A percentile compares a stretch with the other conserved stretches of the same genome.
Conservation (phyloP, 768 basidiomycete genomes). For the Leucosporidium creatinivorum region DNA sequence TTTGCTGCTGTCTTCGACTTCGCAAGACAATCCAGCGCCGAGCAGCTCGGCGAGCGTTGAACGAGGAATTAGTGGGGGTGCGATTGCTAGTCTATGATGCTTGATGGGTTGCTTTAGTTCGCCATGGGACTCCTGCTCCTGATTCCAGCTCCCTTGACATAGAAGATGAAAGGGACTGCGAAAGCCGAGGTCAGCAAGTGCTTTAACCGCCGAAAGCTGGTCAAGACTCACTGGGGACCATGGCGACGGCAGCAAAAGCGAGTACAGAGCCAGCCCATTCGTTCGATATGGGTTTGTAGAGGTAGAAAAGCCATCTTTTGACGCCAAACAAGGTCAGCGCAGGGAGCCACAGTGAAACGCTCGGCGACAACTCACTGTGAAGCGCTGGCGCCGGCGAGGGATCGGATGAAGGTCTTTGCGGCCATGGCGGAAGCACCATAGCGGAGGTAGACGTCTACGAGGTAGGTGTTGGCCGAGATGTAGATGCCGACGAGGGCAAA, state of each 20-base stretch:
- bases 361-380: slow-evolving; percentile 15
- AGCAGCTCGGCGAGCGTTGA: too few species aligned
- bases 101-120: neutral
- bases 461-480: slow-evolving; percentile 37
- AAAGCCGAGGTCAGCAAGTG: too few species aligned
- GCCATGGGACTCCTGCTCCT: slow-evolving; percentile 19
- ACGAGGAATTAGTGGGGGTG: too few species aligned
- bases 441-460: slow-evolving; percentile 14
- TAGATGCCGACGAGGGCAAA: slow-evolving; percentile 37
- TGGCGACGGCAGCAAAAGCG: slow-evolving; percentile 33
- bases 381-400: slow-evolving; percentile 35
- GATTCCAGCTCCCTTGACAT: slow-evolving; percentile 32
- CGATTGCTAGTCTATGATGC: too few species aligned
- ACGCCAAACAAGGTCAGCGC: too few species aligned
- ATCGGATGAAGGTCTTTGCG: slow-evolving; percentile 38
- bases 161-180: slow-evolving; percentile 27
- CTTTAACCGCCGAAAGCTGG: neutral
- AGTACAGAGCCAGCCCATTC: slow-evolving; percentile 26
- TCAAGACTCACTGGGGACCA: slow-evolving; percentile 28
- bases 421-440: slow-evolving; percentile 23
- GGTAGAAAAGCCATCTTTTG: slow-evolving; percentile 31
- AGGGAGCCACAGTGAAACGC: too few species aligned
- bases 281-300: too few species aligned
- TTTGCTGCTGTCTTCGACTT: too few species aligned
- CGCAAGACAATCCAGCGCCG: too few species aligned